phyloP scores from a whole-genome alignment of 2,329 filamentous ascomycete species.

The Penicillium olsonii region DNA sequence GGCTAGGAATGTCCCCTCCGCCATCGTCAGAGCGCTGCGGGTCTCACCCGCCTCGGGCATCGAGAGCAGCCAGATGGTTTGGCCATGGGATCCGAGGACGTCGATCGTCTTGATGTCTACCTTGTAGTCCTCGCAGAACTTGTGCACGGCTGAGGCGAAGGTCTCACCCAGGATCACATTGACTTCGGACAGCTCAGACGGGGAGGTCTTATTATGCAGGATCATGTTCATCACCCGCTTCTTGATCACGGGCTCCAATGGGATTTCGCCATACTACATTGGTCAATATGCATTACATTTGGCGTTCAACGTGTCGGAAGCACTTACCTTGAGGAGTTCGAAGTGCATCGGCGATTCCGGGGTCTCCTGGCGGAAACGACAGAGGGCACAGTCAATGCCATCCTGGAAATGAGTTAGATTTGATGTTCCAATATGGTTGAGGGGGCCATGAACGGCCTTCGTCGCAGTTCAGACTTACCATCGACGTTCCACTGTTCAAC shows the following conservation, averaged over 20 bases:
- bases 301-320: neutral
- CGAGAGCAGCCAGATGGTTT: conserved; percentile 59
- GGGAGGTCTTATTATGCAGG: conserved; percentile 54
- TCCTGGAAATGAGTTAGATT: conserved; percentile 34
- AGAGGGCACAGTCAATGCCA: conserved; percentile 61
- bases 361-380: conserved; percentile 56
- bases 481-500: conserved; percentile 56
- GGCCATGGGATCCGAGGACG: conserved; percentile 59
- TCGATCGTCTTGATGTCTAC: conserved; percentile 53
- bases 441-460: neutral
- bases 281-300: neutral
- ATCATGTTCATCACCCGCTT: conserved; percentile 61
- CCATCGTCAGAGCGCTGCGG: conserved; percentile 57
- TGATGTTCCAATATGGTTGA: neutral
- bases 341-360: conserved; percentile 58
- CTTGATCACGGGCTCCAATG: conserved; percentile 56
- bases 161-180: conserved; percentile 60
- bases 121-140: conserved; percentile 51
- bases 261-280: conserved; percentile 56
- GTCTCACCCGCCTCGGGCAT: conserved; percentile 54
- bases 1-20: conserved; percentile 58
- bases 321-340: conserved; percentile 48
- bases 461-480: conserved; percentile 36
- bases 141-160: conserved; percentile 55
- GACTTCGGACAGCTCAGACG: conserved; percentile 57